Conservation (phyloP, 306 rosid species). For the Clitoria ternatea region DNA sequence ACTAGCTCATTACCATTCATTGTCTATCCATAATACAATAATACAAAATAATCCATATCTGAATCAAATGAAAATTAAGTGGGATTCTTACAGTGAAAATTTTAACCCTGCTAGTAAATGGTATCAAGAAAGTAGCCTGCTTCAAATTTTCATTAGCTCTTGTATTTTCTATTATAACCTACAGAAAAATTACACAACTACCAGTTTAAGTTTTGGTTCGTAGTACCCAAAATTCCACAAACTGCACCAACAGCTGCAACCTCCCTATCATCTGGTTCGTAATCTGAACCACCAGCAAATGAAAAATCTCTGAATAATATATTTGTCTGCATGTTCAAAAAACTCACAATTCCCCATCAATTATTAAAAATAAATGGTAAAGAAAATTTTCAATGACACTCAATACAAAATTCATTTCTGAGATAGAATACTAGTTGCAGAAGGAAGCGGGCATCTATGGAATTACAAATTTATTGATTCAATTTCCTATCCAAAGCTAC, state of each 20-base stretch:
- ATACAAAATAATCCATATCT: slow-evolving; percentile 10
- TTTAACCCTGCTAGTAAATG: slow-evolving; percentile 98
- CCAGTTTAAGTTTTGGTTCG: background rate
- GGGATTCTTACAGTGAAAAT: slow-evolving; percentile 72
- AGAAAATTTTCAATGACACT: background rate
- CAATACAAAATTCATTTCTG: slow-evolving; percentile 3
- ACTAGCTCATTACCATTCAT: background rate
- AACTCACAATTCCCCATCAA: slow-evolving; percentile 20
- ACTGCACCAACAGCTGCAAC: slow-evolving; percentile 87
- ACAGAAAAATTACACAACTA: slow-evolving; percentile 11
- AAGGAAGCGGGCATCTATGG: slow-evolving; percentile 80
- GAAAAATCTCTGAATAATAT: slow-evolving; percentile 77
- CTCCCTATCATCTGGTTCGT: slow-evolving; percentile 67
- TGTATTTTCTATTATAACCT: slow-evolving; percentile 79
- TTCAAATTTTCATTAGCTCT: slow-evolving; percentile 89
- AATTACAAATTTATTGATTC: slow-evolving; percentile 70
- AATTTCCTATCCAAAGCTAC: slow-evolving; percentile 56
- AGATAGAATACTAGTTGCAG: slow-evolving; percentile 66
- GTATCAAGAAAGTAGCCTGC: slow-evolving; percentile 91
- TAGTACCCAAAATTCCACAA: slow-evolving; percentile 43
- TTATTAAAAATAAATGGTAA: background rate
- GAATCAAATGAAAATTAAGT: slow-evolving; percentile 9
- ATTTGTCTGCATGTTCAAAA: slow-evolving; percentile 55
- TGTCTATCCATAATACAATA: background rate
- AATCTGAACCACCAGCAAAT: slow-evolving; percentile 35